Conservation (phyloP, 768 basidiomycete genomes). For the Russula ochroleuca region DNA sequence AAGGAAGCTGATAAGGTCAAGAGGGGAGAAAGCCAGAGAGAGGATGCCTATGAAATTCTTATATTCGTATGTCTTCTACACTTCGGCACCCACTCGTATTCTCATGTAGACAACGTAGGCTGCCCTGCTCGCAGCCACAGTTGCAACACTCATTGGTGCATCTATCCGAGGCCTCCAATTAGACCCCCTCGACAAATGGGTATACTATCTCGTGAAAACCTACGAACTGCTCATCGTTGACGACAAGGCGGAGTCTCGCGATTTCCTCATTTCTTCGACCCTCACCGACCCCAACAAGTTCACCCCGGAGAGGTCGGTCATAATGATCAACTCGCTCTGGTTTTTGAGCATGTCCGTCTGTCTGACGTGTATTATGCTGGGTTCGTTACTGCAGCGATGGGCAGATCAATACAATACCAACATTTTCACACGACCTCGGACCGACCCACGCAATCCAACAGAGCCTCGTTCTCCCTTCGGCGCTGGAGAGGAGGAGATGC, state of each 20-base stretch:
- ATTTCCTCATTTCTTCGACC: not conserved
- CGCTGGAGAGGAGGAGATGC: slow-evolving; percentile 34
- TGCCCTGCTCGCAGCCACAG: slow-evolving; percentile 13
- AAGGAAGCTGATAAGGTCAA: not conserved
- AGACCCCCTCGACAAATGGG: slow-evolving; percentile 17
- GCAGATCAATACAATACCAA: not conserved
- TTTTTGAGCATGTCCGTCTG: slow-evolving; percentile 19
- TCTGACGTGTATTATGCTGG: slow-evolving; percentile 13
- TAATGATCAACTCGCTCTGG: slow-evolving; percentile 18
- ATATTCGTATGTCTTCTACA: not conserved
- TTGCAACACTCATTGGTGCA: slow-evolving; percentile 14
- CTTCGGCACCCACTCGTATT: no score
- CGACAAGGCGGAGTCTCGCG: not conserved
- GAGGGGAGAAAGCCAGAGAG: slow-evolving; percentile 2
- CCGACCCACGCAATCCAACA: slow-evolving; percentile 32
- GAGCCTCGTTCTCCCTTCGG: slow-evolving; percentile 37
- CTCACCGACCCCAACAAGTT: slow-evolving; percentile 9
- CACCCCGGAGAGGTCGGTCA: not conserved
- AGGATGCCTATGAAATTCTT: slow-evolving; percentile 8
- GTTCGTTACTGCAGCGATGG: slow-evolving; percentile 10
- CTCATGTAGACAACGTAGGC: slow-evolving; percentile 3
- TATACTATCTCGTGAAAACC: slow-evolving; percentile 12
- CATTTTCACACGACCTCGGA: slow-evolving; percentile 30
- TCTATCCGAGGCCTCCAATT: slow-evolving; percentile 12
- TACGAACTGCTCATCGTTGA: slow-evolving; percentile 6